These are phyloP conservation scores for Boletus smithii DNA, from an alignment of 1,284 basidiomycete species.

Conservation along the genomic window DNA sequence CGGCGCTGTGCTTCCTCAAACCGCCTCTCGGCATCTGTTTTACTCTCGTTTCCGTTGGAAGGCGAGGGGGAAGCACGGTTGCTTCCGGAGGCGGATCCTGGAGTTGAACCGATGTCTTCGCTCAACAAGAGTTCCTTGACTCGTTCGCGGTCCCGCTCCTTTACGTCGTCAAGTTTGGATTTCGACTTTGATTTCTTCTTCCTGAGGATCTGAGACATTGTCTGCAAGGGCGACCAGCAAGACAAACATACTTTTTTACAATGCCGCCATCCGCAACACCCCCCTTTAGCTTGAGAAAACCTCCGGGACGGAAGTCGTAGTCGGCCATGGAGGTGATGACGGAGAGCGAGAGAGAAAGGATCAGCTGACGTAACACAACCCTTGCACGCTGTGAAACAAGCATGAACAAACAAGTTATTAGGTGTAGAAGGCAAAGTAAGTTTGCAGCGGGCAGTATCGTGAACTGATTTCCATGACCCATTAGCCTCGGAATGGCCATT, in stretches of 20 bases:
- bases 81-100: constrained; percentile 52
- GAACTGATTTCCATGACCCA: constrained; percentile 15
- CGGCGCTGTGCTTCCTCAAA: constrained; percentile 85
- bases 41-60: constrained; percentile 46
- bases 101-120: constrained; percentile 41
- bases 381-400: constrained; percentile 4
- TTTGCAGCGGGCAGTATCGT: no score
- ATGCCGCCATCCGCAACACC: constrained; percentile 72
- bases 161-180: constrained; percentile 33
- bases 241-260: constrained; percentile 71
- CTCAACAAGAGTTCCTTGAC: constrained; percentile 50
- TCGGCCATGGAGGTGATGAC: constrained; percentile 57
- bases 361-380: constrained; percentile 32
- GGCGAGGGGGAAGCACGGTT: constrained; percentile 56
- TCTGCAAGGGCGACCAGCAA: constrained; percentile 1
- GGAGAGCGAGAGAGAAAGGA: constrained; percentile 5
- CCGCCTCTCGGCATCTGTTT: constrained; percentile 87
- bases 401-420: constrained; percentile 1
- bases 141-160: constrained; percentile 45
- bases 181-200: constrained; percentile 87
- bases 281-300: constrained; percentile 88
- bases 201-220: constrained; percentile 39
- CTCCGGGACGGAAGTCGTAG: constrained; percentile 83
- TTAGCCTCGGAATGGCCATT: constrained; percentile 55
- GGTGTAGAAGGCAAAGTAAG: no score